Base-by-base conservation (phyloP, 192 early-diverging fungal genomes). In the Helicostylum pulchrum region DNA sequence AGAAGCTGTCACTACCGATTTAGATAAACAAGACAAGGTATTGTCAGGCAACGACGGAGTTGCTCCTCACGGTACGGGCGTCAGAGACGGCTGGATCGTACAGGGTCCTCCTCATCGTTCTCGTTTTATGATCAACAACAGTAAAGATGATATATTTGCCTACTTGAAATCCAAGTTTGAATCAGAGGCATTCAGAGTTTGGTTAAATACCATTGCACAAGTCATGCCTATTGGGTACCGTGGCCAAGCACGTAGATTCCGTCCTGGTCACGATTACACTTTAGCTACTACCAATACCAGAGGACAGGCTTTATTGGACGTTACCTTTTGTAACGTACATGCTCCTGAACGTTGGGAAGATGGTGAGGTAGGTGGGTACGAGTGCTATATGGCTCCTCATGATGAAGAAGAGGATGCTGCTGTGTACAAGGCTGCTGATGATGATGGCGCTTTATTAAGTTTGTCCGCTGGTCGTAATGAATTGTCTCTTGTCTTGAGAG, bases 211-310 rank as follows among this genome's bases (percentile, higher is more conserved):
- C 23, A 48, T 89, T 30, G 83, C 84, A 0, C 73, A 77, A 7
- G 67, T 88, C 10, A 55, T 66, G 0, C 64, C 79, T 10, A 53
- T 45, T 0, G 64, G 62, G 4, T 60, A 61, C 26, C 78, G 88
- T 23, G 75, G 79, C n/a, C 58, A 72, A 34, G 83, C 79, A 0
- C 83, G 90, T 31, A 79, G 90, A 8, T 92, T 92, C 82, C 80
- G 90, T 14, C 80, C 87, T 1, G 90, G 90, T 17, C 77, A 90
- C 46, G 90, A 92, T 64, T 92, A 88, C 71, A 88, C 90, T 17
- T 76, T 92, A n/a, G 90, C 84, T 10, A 81, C 85, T 6, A 73
- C 78, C 9, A 72, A 75, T 43, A 70, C 71, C 39, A 30, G 60
- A 15, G 50, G 70, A 3, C 26, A 49, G 15, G 68, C 71, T 7